Evolutionary conservation across 805 yeast species (phyloP), one percentile per base, ranked within the genome.

Genomic region (Wickerhamomyces rabaulensis): DNA sequence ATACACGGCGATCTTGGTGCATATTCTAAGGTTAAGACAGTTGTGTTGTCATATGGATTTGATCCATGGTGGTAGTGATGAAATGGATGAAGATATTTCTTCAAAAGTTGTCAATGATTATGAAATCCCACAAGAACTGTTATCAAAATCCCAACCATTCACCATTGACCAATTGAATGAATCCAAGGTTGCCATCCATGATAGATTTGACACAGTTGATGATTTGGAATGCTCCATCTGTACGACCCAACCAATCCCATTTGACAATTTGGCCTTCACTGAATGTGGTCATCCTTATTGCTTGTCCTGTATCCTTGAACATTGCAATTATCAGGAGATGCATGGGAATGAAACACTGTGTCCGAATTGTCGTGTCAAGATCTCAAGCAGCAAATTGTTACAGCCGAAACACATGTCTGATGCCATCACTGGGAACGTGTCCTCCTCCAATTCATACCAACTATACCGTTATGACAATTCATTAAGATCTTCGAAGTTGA

Each of bases 251-350:
- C 83, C 88, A 0, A 82, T 87, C 16, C 54, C 73, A 3, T 66
- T 73, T 1, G 78, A 79, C 25, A 66, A 70, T 31, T 70, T 78
- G 39, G 73, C 82, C 0, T 73, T 92, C 12, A 79, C 91, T 0
- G 81, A 80, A 33, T 92, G 98, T 67, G 84, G 86, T 25, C 98
- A 92, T 64, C 66, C 80, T 39, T 89, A 82, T 52, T 92, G 97
- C 61, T 66, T 82, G 29, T 71, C 69, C 19, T 92, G 97, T 63
- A 57, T 91, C 22, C 54, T 80, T 48, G 90, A 83, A 44, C 94
- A 88, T 62, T 75, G 90, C 49, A 81, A 79, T 19, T 88, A 80
- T 58, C 92, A 87, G 55, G 67, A 65, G 39, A 54, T 66, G 33
- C 71, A 75, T 43, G 68, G 72, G 0, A 68, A 74, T 27, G 60